Base-by-base conservation (phyloP, 1,284 basidiomycete genomes). In the Clitocybe nebularis region DNA sequence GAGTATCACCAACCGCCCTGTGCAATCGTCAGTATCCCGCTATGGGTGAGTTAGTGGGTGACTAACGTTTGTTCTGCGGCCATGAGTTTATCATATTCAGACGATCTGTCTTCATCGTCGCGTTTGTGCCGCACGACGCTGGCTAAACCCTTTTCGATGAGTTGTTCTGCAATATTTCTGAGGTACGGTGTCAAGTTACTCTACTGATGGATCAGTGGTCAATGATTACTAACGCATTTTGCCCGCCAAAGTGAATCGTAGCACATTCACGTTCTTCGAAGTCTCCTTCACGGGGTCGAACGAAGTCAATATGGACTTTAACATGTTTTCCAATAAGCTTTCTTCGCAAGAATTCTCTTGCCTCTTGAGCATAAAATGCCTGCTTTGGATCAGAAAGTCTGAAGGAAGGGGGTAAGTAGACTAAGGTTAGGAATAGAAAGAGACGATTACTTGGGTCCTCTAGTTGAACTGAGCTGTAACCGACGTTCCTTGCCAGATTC, bases 61-160 rank as follows among this genome's bases (percentile, higher is more conserved):
- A 69, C 85, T 66, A 55, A 93, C 89, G 67, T 70, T 74, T 88
- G 92, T 69, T 99, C 95, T 10, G 94, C 94, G 26, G 87, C 83
- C 77, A 98, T 93, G 32, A 98, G 73, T 63, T 92, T 91, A 68
- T 99, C 95, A 53, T 90, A 93, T 60, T 97, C 94, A 9, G 87
- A 78, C 14, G 93, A 95, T 39, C 93, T 81, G 54, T 95, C 90
- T 64, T 98, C 95, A 59, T 98, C 95, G 54, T 96, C 94, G 30
- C 91, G 82, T 54, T 84, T 87, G 66, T 99, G 95, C 37, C 94
- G 83, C 33, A 97, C 81, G 6, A 91, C 89, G 41, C 84, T 88
- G 2, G 92, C 92, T 8, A 96, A 71, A 36, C 95, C 95, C 57
- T 92, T 92, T 60, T 96, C 93, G 47, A 97, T 84, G 24, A 99